Percentiles rank a stretch among this genome's conserved stretches.
Evolutionary conservation across 805 yeast genomes (phyloP).

Genomic region (Metschnikowia colocasiae): DNA sequence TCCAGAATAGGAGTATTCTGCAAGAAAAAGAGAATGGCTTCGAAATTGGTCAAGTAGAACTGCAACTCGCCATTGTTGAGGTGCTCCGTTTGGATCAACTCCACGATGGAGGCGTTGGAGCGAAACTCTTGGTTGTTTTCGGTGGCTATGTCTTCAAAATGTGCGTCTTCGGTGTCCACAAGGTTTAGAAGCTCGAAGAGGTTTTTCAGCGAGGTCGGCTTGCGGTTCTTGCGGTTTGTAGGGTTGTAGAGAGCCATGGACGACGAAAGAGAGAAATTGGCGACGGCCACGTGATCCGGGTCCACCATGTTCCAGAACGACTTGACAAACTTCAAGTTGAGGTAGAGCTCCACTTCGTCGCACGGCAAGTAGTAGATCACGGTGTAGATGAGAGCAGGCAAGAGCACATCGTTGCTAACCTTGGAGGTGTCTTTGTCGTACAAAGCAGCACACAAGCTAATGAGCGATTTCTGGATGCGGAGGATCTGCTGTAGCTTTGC

Average conservation of each 20-base stretch:
- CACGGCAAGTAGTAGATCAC: slow-evolving; percentile 28
- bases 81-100: slow-evolving; percentile 24
- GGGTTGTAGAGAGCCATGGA: slow-evolving; percentile 16
- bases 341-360: slow-evolving; percentile 26
- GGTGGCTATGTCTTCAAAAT: slow-evolving; percentile 2
- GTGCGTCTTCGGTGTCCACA: slow-evolving; percentile 2
- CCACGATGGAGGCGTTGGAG: slow-evolving; percentile 30
- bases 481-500: slow-evolving; percentile 31
- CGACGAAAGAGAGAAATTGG: slow-evolving; percentile 12
- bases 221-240: slow-evolving; percentile 10
- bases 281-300: slow-evolving; percentile 23
- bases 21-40: slow-evolving; percentile 37
- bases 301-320: slow-evolving; percentile 34
- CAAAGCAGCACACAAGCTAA: slow-evolving; percentile 17
- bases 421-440: slow-evolving; percentile 20
- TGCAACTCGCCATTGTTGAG: slow-evolving; percentile 38
- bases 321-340: slow-evolving; percentile 36
- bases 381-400: slow-evolving; percentile 38
- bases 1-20: slow-evolving; percentile 35
- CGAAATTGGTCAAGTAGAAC: slow-evolving; percentile 41
- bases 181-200: slow-evolving; percentile 9
- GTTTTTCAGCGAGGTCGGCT: slow-evolving; percentile 7
- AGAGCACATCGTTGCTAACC: slow-evolving; percentile 37
- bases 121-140: slow-evolving; percentile 18
- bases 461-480: slow-evolving; percentile 30